These are phyloP conservation scores for Mycena vulgaris DNA, from an alignment of 768 basidiomycete genomes.

Conservation along the genomic window DNA sequence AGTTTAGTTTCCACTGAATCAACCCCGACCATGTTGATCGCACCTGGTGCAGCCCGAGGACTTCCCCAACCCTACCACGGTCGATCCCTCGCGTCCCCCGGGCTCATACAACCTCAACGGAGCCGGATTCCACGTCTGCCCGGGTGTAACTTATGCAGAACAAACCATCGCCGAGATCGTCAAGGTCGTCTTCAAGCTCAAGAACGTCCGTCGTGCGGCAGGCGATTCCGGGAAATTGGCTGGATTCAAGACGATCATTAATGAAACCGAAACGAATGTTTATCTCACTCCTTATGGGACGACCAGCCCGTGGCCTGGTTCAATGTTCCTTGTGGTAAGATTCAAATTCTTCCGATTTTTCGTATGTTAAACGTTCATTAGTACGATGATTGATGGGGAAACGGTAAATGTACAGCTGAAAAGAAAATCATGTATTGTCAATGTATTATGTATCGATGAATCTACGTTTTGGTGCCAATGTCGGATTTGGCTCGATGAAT, in stretches of 20 bases:
- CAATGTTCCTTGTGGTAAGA: conserved; percentile 53
- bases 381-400: neutral
- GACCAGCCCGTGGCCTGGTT: conserved; percentile 55
- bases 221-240: conserved; percentile 59
- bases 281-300: conserved; percentile 53
- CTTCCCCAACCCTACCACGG: conserved; percentile 32
- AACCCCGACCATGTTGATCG: neutral
- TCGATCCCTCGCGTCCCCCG: conserved; percentile 31
- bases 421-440: too few relatives aligned
- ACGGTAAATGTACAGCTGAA: too few relatives aligned
- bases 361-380: neutral
- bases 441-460: too few relatives aligned
- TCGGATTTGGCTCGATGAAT: too few relatives aligned
- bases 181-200: conserved; percentile 60
- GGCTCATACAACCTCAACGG: conserved; percentile 45
- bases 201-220: conserved; percentile 63
- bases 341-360: neutral
- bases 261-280: conserved; percentile 54
- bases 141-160: conserved; percentile 54
- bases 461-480: too few relatives aligned
- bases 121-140: conserved; percentile 59
- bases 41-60: conserved; percentile 25
- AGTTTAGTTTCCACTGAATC: neutral
- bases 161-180: conserved; percentile 61
- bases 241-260: conserved; percentile 47